phyloP scores from a whole-genome alignment of 116 monocot species.

The Thalassia testudinum region DNA sequence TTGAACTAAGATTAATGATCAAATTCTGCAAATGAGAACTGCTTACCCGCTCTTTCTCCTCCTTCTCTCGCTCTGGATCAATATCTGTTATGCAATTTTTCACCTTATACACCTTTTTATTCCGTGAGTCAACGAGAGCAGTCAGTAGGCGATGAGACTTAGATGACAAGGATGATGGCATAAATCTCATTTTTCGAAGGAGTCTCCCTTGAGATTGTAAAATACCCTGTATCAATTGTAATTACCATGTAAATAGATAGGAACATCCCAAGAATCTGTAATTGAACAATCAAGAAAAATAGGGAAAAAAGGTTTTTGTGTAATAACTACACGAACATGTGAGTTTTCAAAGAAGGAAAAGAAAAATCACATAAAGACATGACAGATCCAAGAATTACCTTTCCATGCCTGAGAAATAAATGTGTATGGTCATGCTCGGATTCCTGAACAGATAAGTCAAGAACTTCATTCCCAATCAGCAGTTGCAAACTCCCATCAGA shows the following conservation, averaged over 20 bases:
- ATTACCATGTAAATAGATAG: neutral
- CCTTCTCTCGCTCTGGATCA: conserved; percentile 98
- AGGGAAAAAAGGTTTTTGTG: too few species aligned
- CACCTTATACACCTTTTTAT: conserved; percentile 97
- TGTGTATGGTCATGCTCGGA: conserved; percentile 89
- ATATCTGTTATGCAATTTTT: conserved; percentile 94
- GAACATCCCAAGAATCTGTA: too few species aligned
- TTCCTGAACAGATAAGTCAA: conserved; percentile 84
- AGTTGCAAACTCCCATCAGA: conserved; percentile 93
- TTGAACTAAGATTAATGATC: too few species aligned
- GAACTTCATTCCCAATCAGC: conserved; percentile 98
- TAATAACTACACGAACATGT: too few species aligned
- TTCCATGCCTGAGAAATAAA: conserved; percentile 90
- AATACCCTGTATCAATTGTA: conserved; percentile 50
- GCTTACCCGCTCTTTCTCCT: conserved; percentile 78
- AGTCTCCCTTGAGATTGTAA: conserved; percentile 98
- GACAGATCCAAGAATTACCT: conserved; percentile 27
- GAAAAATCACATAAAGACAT: neutral
- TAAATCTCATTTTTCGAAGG: conserved; percentile 89
- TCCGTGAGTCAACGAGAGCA: conserved; percentile 95
- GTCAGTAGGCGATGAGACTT: conserved; percentile 92
- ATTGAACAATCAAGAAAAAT: too few species aligned
- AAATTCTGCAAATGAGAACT: neutral
- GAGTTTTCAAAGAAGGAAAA: neutral
- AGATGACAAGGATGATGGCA: conserved; percentile 97